Evolutionary conservation across 345 rosid genomes (phyloP), one percentile per base, ranked within the genome.

Genomic region (Citropsis articulata): DNA sequence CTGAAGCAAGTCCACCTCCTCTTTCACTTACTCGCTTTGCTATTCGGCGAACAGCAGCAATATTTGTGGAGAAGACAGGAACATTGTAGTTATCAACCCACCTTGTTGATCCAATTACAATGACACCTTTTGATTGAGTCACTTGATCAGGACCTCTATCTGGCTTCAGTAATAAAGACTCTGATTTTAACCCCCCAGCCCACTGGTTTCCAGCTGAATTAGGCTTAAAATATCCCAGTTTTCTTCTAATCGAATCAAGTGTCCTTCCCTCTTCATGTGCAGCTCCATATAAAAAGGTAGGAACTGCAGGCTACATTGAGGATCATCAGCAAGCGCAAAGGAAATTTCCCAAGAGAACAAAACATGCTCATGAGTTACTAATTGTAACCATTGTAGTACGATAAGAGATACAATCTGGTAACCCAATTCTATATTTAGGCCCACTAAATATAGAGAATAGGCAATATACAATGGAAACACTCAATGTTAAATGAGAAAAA

Each of bases 61-160:
- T 82, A 79, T 88, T 86, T 9, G 81, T 81, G 31, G 93, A 86
- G 81, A 86, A 83, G 69, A 93, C 84, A 5, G 99, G 99, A 80
- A 92, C 85, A 60, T 95, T 95, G 82, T 89, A 93, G 89, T 92
- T 95, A 75, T 86, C 97, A 27, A 93, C 96, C 98, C 97, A 95
- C 56, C 48, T 79, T 13, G 92, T 88, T 9, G 91, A 97, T 85
- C 99, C 97, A 16, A 95, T 85, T 40, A 90, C 87, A 56, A 90
- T 78, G 42, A 90, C 91, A 12, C 98, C 99, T 79, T 87, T 90
- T 50, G 88, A 81, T 86, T 75, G 82, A 74, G 77, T 84, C 73
- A 84, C 88, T 84, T 75, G 89, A 50, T 71, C 66, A 16, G 99
- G 95, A 74, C 96, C 97, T 56, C 85, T 84, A 35, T 91, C 94